Evolutionary conservation across 352 stramenopile genomes (phyloP), one percentile per base, ranked within the genome.

Genomic region (Lagenidium sp.): DNA sequence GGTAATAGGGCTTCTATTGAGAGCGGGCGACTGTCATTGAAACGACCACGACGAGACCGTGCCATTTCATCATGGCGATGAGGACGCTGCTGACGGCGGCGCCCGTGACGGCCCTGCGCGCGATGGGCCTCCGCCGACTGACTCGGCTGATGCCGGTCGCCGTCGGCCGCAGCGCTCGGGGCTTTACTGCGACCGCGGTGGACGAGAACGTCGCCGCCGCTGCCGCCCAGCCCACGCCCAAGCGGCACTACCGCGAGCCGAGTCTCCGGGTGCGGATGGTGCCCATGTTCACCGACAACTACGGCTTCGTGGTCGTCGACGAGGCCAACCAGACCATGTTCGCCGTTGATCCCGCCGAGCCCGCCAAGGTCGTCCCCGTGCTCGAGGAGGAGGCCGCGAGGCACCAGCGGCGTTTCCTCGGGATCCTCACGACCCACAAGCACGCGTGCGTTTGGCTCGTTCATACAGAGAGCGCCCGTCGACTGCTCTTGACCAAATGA

Each of bases 361-460:
- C 72, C 1, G 50, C 60, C 31, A 64, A 68, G 53, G 84, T 92
- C 47, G 23, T 89, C 25, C 39, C 67, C 0, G 74, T 87, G 24
- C 46, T 92, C 18, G 60, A 75, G 43, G 77, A 92, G 52, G 77
- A 92, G 40, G 73, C 86, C 24, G 55, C 57, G 3, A 56, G 50
- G 20, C 65, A 60, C 38, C 82, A 86, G 31, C 77, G 80, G 23
- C 57, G 81, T 43, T 88, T 92, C 32, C 59, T 88, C 12, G 80
- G 71, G 4, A 93, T 97, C 26, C 64, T 97, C 23, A 97, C 87
- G 18, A 97, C 91, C 2, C 91, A 97, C 70, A 95, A 95, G 47
- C 91, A 97, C 77, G 64, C 51, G 81, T 92, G 73, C 37, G 73
- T 64, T n/a, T n/a, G n/a, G n/a, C n/a, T n/a, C n/a, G n/a, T n/a